Base-by-base conservation (phyloP, 2,329 filamentous ascomycete species). In the Elsinoe australis region DNA sequence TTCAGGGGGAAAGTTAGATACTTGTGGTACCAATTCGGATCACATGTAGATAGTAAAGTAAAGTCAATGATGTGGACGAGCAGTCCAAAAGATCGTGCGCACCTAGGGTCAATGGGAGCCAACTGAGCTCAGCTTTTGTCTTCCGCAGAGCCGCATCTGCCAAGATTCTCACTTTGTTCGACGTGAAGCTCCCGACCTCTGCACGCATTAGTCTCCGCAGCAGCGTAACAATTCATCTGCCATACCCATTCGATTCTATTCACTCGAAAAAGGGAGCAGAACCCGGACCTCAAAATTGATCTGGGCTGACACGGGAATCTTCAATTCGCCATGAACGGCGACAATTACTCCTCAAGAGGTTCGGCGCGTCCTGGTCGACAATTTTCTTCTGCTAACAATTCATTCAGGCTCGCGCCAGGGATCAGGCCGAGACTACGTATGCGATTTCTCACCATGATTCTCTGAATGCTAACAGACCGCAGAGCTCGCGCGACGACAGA, bases 401-500 rank as follows among this genome's bases (percentile, higher is more conserved):
- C 15, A 17, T 22, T 14, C 22, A 48, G 45, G 45, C 19, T 48
- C 45, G 21, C 45, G 45, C 34, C 45, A 48, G 45, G 33, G 21
- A 7, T 47, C 44, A 28, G 45, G 45, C 12, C 45, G 45, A 19
- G 45, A 48, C 31, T 48, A 48, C 22, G 45, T 48, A 36, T 17
- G 21, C 18, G 15, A 14, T n/a, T 7, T 12, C 12, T 24, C 8
- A 22, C 17, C 6, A 19, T 9, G 9, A 19, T 19, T 4, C 28
- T 18, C 21, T 6, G 18, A 21, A 8, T 4, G 4, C 6, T 12
- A 14, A 17, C 21, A 14, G 28, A 29, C 21, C 18, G 3, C 24
- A 48, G 45, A 24, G 34, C 10, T 38, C 32, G 6, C 31, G 45
- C 31, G 45, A 48, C 24, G 71, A 64, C 54, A 62, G 62, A 49